These are phyloP conservation scores for Mycena polygramma DNA, from an alignment of 768 basidiomycete species.

Conservation along the genomic window DNA sequence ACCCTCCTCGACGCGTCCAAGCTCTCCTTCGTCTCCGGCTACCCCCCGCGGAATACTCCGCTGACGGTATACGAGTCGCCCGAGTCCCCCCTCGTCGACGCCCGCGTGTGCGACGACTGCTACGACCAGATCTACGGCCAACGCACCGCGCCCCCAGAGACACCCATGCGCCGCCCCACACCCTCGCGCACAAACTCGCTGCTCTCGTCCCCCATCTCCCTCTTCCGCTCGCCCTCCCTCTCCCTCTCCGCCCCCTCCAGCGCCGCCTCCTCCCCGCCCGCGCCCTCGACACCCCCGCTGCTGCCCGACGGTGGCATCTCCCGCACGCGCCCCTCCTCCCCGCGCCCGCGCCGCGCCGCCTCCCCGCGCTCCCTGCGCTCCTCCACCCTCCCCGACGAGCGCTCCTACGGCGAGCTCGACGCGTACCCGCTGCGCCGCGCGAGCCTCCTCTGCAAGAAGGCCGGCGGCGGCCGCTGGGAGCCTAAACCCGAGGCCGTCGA, in stretches of 20 bases:
- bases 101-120: constrained; percentile 85
- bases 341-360: constrained; percentile 50
- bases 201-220: constrained; percentile 52
- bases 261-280: constrained; percentile 42
- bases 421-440: constrained; percentile 80
- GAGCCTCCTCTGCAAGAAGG: constrained; percentile 79
- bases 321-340: constrained; percentile 40
- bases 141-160: constrained; percentile 32
- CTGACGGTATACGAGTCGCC: constrained; percentile 70
- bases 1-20: constrained; percentile 80
- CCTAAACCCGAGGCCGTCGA: constrained; percentile 67
- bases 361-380: constrained; percentile 50
- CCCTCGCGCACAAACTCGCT: constrained; percentile 51
- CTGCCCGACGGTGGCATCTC: constrained; percentile 50
- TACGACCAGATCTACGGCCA: constrained; percentile 79
- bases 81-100: constrained; percentile 65
- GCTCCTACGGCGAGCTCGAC: constrained; percentile 77
- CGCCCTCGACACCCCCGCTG: constrained; percentile 37
- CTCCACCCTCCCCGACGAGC: constrained; percentile 56
- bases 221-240: constrained; percentile 49
- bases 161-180: constrained; percentile 55
- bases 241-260: constrained; percentile 48
- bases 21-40: constrained; percentile 66
- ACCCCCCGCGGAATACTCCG: constrained; percentile 78
- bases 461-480: constrained; percentile 85